Evolutionary conservation across 768 basidiomycete genomes (phyloP), one percentile per base, ranked within the genome.

Genomic region (Leccinum uliginosum): DNA sequence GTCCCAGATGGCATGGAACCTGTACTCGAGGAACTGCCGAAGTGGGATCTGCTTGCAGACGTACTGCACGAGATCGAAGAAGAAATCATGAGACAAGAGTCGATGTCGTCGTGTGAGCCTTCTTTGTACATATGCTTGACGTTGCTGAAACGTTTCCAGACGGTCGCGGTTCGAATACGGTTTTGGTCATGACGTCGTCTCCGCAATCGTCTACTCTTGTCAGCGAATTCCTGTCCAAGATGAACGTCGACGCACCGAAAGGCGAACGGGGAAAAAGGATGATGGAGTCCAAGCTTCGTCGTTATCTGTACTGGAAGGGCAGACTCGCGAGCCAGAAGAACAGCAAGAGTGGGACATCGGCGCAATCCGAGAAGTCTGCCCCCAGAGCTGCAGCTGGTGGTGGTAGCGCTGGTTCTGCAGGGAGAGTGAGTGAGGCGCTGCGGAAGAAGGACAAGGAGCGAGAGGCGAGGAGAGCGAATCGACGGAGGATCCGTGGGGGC

Each of bases 21-120:
- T 0, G 83, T 94, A 0, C 76, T 98, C 23, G 97, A 98, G 72
- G 97, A 98, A 66, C 80, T 91, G 45, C 95, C 95, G 0, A 99
- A 99, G 69, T 98, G 97, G 96, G 80, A 80, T 55, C 69, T 95
- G 8, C 74, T 99, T 12, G 80, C 86, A 0, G 89, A 93, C n/a
- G 81, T 95, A 0, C 70, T 99, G 45, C 79, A 91, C 51, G 97
- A 99, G 73, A 87, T 93, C 3, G 97, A 98, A 70, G 85, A 85
- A 57, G 91, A 94, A 61, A 86, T 90, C 29, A 76, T 89, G 56
- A 76, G 84, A 44, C 80, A 83, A 59, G 82, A 86, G 59, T 76
- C 77, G 9, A 55, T 72, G 27, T 65, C 66, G 7, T 60, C 59
- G 6, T 55, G 67, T 69, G 40, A 58, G 66, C 29, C 6, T 21